Conservation (phyloP, 768 basidiomycete genomes). For the Calocybe indica region DNA sequence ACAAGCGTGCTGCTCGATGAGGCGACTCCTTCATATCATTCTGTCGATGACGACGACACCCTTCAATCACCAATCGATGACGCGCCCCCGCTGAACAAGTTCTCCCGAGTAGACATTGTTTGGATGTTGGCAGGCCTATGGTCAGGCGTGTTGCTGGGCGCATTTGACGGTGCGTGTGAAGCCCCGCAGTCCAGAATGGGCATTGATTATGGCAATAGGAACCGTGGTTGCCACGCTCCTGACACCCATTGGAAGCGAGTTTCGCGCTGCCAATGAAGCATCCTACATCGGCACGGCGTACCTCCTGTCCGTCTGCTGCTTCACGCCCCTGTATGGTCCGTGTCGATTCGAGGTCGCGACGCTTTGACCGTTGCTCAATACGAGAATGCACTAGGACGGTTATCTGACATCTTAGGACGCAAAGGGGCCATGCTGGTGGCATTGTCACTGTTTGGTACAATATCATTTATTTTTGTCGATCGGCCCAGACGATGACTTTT, state of each 20-base stretch:
- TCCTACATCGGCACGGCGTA: slow-evolving; percentile 90
- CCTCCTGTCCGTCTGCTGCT: slow-evolving; percentile 83
- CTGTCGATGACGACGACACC: slow-evolving; percentile 29
- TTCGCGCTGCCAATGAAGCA: slow-evolving; percentile 71
- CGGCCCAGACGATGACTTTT: slow-evolving; percentile 7
- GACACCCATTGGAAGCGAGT: slow-evolving; percentile 81
- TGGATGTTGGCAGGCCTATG: slow-evolving; percentile 78
- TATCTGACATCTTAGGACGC: slow-evolving; percentile 81
- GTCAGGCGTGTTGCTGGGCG: slow-evolving; percentile 80
- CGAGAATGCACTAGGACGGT: slow-evolving; percentile 45
- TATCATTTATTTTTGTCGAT: neutral
- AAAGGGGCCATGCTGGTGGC: slow-evolving; percentile 86
- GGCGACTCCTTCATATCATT: slow-evolving; percentile 40
- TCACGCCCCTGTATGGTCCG: slow-evolving; percentile 83
- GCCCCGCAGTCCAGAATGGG: slow-evolving; percentile 3
- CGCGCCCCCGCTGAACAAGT: slow-evolving; percentile 32
- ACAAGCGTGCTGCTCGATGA: slow-evolving; percentile 53
- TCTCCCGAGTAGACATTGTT: slow-evolving; percentile 46
- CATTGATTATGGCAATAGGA: slow-evolving; percentile 33
- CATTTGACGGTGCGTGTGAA: slow-evolving; percentile 64
- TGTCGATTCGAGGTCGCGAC: slow-evolving; percentile 1
- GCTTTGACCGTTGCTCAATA: no score
- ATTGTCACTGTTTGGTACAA: slow-evolving; percentile 73
- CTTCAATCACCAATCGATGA: slow-evolving; percentile 24
- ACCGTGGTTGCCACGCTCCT: slow-evolving; percentile 85